Evolutionary conservation across 306 rosid species (phyloP).

Genomic region (Oxytropis ochrocephala): DNA sequence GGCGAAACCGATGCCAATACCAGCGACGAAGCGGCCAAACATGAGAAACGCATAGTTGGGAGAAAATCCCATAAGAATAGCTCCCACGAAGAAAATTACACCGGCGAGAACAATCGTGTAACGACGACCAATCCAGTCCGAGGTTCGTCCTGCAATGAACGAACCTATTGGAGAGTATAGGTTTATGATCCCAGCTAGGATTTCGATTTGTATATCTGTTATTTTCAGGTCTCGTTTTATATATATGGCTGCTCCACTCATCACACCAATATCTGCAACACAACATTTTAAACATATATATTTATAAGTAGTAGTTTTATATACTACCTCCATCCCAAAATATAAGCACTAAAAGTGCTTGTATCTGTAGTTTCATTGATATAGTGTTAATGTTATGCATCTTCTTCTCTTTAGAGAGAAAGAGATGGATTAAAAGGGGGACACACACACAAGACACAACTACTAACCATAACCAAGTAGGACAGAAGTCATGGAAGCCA

Average conservation of each 20-base stretch:
- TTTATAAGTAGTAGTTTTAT: no score
- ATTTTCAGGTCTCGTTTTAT: slow-evolving; percentile 45
- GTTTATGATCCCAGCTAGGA: slow-evolving; percentile 54
- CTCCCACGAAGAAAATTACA: slow-evolving; percentile 55
- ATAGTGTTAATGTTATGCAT: no score
- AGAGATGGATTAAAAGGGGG: no score
- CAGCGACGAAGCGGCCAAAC: slow-evolving; percentile 79
- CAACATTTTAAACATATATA: background rate
- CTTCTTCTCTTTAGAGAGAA: no score
- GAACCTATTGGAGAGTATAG: slow-evolving; percentile 62
- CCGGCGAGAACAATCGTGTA: slow-evolving; percentile 65
- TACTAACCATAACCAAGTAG: slow-evolving; percentile 62
- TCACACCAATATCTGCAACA: slow-evolving; percentile 70
- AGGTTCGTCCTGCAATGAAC: slow-evolving; percentile 52
- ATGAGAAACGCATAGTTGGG: slow-evolving; percentile 71
- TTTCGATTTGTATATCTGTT: slow-evolving; percentile 40
- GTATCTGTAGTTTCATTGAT: no score
- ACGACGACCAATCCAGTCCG: slow-evolving; percentile 83
- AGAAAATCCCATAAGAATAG: slow-evolving; percentile 76
- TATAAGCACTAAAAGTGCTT: background rate
- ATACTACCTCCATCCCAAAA: no score
- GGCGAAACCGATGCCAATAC: slow-evolving; percentile 68
- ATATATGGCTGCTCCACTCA: slow-evolving; percentile 65
- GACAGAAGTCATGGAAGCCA: slow-evolving; percentile 75
- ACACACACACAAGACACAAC: no score